Evolutionary conservation across 2,329 filamentous ascomycete species (phyloP), one percentile per base, ranked within the genome.

Genomic region (Monosporascus sp.): DNA sequence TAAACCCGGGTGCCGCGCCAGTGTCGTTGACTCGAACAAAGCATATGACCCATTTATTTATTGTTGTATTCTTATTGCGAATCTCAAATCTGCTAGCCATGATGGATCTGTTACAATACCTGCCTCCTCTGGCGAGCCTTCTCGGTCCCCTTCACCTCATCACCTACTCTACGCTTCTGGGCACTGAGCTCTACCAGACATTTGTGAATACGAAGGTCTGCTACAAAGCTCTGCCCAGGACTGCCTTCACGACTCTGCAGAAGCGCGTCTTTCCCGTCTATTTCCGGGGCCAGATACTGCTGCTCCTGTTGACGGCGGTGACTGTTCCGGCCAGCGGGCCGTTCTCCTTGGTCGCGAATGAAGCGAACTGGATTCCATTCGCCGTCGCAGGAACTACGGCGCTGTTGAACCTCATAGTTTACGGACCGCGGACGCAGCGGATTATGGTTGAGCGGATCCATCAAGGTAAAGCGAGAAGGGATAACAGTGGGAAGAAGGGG

Each of bases 211-310:
- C 71, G 14, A 75, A 72, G 37, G 55, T 74, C 6, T 63, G 64
- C 46, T 67, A 64, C 49, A 51, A 57, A 6, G 58, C 65, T 2
- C 65, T 75, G 2, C 71, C 73, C 0, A 56, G 61, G 0, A 57
- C 65, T 0, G 63, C 72, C 0, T 75, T 74, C 48, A 64, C 64
- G 0, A 68, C 64, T 0, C 64, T 76, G 0, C 72, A 75, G 47
- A 72, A 72, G 39, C 65, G 61, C 5, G 56, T 75, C 45, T 76
- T 75, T 43, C 73, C 72, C 0, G 50, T 73, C 17, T 75, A 74
- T 56, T 76, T 75, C 53, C 63, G 62, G 17, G 58, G 55, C 5
- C 72, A 75, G 52, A 58, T 70, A 0, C 8, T 67, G 1, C 58
- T 75, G 2, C 53, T 75, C 2, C 18, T 74, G 3, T 48, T 72